phyloP scores from a whole-genome alignment of 495 filamentous ascomycete species.

The Chaetomium tenue region DNA sequence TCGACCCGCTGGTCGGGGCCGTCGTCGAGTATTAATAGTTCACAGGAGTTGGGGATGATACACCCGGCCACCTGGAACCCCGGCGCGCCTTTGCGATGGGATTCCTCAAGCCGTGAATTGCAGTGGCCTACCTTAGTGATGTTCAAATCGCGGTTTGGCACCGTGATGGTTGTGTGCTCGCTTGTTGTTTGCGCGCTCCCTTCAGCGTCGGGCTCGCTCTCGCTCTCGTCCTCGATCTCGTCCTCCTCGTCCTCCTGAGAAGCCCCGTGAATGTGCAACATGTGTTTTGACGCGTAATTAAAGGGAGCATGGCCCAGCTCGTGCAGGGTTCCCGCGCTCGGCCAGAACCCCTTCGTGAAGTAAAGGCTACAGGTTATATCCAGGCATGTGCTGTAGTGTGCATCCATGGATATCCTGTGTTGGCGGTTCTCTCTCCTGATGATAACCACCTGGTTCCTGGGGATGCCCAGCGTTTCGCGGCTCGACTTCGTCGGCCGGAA shows the following conservation, averaged over 20 bases:
- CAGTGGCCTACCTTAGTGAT: too few species aligned
- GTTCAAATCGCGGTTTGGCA: too few species aligned
- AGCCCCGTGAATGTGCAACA: neutral
- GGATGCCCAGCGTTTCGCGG: slow-evolving; percentile 39
- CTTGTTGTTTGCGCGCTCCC: slow-evolving; percentile 23
- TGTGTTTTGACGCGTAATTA: slow-evolving; percentile 21
- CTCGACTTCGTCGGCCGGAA: slow-evolving; percentile 39
- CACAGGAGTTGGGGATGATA: slow-evolving; percentile 32
- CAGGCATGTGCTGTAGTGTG: too few species aligned
- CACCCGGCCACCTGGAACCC: slow-evolving; percentile 22
- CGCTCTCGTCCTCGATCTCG: too few species aligned
- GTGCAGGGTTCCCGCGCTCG: slow-evolving; percentile 15
- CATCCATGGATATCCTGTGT: neutral
- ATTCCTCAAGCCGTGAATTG: neutral
- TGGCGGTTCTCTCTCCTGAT: neutral
- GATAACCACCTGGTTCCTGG: slow-evolving; percentile 23
- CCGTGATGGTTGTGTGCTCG: neutral
- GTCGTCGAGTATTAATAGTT: slow-evolving; percentile 18
- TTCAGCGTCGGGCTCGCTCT: slow-evolving; percentile 4
- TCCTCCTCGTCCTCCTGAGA: too few species aligned
- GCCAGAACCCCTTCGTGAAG: slow-evolving; percentile 29
- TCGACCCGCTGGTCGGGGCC: neutral
- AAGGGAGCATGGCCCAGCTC: slow-evolving; percentile 8
- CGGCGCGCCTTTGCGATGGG: slow-evolving; percentile 16
- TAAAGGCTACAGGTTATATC: slow-evolving; percentile 33